Evolutionary conservation across 208 protist genomes (phyloP), one percentile per base, ranked within the genome.

Genomic region (Acanthamoeba healyi): DNA sequence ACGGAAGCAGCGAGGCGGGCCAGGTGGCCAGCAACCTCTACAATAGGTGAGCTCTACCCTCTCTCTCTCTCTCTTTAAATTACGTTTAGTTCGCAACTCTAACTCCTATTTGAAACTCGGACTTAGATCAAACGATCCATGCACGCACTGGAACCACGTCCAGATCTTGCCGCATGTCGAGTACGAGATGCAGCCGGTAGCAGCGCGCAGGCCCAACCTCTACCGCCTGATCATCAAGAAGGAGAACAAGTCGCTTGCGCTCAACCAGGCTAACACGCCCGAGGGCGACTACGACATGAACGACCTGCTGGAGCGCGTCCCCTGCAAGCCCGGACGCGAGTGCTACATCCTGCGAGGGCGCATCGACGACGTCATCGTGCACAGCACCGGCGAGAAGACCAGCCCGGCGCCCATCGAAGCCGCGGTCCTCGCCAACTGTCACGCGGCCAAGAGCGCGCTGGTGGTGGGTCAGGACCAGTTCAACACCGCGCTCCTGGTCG

Each of bases 341-440:
- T 79, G 70, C 70, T 79, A 79, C 36, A 2, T 46, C 70, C 5
- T 79, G 14, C 32, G 70, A 10, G 70, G 70, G 0, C 70, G 70
- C 15, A 15, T 79, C 4, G 70, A 79, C 38, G 70, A 79, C 32
- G 70, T 79, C 36, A 38, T 79, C 36, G 70, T 79, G 10, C 70
- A 79, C 38, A 79, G 70, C 38, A 79, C 70, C 7, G 70, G 70
- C 38, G 70, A 79, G 70, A 79, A 79, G 70, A 79, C 70, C 17
- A 79, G 36, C 38, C 70, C 70, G 32, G 9, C 34, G 1, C 70
- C 70, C 36, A 79, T 79, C 9, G 70, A 79, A n/a, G 70, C 70
- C 32, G 36, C 70, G 36, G 19, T 79, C 9, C 38, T 10, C 19
- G 3, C 34, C 36, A 4, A 46, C 22, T 49, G 70, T 36, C 5